These are phyloP conservation scores for Pyrenophora graminea DNA, from an alignment of 2,329 filamentous ascomycete species.

Conservation along the genomic window DNA sequence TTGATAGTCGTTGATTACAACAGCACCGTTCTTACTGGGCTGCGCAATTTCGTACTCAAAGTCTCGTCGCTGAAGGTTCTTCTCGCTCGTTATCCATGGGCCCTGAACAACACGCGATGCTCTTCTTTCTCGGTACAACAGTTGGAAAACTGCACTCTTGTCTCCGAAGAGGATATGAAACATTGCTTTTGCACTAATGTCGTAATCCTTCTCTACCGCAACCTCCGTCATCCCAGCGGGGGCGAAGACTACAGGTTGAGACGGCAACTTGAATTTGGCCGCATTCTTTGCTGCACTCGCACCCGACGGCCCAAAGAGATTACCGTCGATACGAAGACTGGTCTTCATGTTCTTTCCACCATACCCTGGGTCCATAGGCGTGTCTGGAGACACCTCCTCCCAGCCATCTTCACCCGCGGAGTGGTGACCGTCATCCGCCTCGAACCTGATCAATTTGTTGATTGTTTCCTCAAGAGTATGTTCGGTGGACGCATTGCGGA, in stretches of 20 bases:
- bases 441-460: constrained; percentile 73
- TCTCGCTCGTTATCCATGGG: constrained; percentile 76
- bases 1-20: constrained; percentile 78
- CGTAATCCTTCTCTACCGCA: constrained; percentile 79
- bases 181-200: constrained; percentile 88
- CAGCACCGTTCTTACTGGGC: constrained; percentile 30
- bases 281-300: constrained; percentile 52
- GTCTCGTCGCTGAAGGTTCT: constrained; percentile 72
- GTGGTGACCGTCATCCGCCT: constrained; percentile 58
- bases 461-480: constrained; percentile 73
- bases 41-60: constrained; percentile 79
- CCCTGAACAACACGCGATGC: constrained; percentile 71
- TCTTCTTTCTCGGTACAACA: constrained; percentile 74
- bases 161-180: constrained; percentile 98
- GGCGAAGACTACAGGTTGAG: constrained; percentile 79
- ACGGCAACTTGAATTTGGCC: constrained; percentile 79
- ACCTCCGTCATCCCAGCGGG: constrained; percentile 79
- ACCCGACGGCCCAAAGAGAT: constrained; percentile 55
- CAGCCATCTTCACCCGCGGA: constrained; percentile 85
- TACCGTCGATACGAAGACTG: constrained; percentile 66
- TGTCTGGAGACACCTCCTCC: constrained; percentile 74
- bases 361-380: constrained; percentile 60
- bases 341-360: constrained; percentile 58
- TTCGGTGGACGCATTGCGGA: constrained; percentile 76
- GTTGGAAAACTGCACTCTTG: constrained; percentile 90